Evolutionary conservation across 1,284 basidiomycete genomes (phyloP).

Genomic region (Wallemia ichthyophaga): DNA sequence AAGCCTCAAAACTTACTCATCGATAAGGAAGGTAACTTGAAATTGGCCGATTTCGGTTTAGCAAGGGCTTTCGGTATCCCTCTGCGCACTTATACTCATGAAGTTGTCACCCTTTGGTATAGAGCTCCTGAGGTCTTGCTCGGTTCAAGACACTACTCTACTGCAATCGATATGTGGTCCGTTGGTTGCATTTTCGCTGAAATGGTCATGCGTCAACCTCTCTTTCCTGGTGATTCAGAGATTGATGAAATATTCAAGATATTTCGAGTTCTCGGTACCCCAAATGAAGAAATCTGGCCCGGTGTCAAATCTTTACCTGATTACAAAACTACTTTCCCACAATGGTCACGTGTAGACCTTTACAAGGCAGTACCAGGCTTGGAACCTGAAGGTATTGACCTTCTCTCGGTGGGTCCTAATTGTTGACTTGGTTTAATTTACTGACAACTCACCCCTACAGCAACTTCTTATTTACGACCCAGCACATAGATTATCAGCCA

Average conservation of each 20-base stretch:
- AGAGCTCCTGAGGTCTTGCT: conserved; percentile 87
- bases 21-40: conserved; percentile 61
- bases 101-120: conserved; percentile 97
- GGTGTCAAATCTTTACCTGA: conserved; percentile 68
- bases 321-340: conserved; percentile 88
- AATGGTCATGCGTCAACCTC: conserved; percentile 66
- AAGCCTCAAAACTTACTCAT: conserved; percentile 96
- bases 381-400: conserved; percentile 41
- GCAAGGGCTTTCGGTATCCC: conserved; percentile 94
- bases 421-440: no score
- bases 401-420: conserved; percentile 29
- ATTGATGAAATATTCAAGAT: conserved; percentile 99
- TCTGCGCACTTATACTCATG: conserved; percentile 88
- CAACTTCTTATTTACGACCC: conserved; percentile 72
- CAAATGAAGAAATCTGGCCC: conserved; percentile 71
- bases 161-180: conserved; percentile 95
- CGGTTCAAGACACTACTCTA: conserved; percentile 81
- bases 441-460: no score
- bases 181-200: conserved; percentile 79
- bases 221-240: conserved; percentile 95
- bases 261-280: conserved; percentile 89
- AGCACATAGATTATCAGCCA: conserved; percentile 46
- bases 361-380: conserved; percentile 31
- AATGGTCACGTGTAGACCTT: conserved; percentile 42
- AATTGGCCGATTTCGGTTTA: conserved; percentile 86